Evolutionary conservation across 805 yeast genomes (phyloP).

Genomic region (Ogataea methylovora): DNA sequence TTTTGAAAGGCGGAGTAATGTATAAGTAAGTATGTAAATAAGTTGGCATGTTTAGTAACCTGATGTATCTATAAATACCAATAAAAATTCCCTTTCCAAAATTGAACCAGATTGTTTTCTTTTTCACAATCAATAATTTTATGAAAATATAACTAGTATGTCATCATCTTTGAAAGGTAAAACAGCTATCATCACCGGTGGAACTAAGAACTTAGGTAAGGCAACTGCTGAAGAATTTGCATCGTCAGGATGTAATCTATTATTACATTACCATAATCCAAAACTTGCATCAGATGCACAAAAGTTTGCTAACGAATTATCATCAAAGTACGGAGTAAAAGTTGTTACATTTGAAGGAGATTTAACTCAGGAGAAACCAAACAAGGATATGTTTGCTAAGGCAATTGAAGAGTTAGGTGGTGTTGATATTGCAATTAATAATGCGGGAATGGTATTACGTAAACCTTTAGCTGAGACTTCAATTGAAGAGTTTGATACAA

Average conservation of each 20-base stretch:
- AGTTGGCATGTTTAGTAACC: too few species aligned
- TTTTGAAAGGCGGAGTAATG: too few species aligned
- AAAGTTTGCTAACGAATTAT: slow-evolving; percentile 29
- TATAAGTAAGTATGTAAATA: too few species aligned
- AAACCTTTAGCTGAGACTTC: slow-evolving; percentile 46
- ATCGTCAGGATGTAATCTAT: slow-evolving; percentile 42
- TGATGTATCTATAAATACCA: too few species aligned
- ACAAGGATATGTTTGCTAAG: slow-evolving; percentile 35
- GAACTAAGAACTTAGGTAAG: slow-evolving; percentile 54
- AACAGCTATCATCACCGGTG: slow-evolving; percentile 51
- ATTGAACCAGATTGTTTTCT: too few species aligned
- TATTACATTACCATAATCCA: slow-evolving; percentile 47
- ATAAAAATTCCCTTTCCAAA: too few species aligned
- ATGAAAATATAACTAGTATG: too few species aligned
- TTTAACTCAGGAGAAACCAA: slow-evolving; percentile 33
- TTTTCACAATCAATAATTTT: too few species aligned
- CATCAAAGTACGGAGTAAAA: slow-evolving; percentile 29
- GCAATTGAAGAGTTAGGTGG: slow-evolving; percentile 39
- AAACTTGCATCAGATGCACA: slow-evolving; percentile 30
- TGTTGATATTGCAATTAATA: slow-evolving; percentile 59
- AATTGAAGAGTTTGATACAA: slow-evolving; percentile 46
- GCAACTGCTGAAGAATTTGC: slow-evolving; percentile 49
- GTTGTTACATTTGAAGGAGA: slow-evolving; percentile 36
- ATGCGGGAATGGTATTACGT: slow-evolving; percentile 60
- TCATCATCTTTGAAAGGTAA: slow-evolving; percentile 43